Percentiles rank a stretch among this genome's conserved stretches.
Evolutionary conservation across 140 eudicot species (phyloP).

Genomic region (Cichorium intybus): DNA sequence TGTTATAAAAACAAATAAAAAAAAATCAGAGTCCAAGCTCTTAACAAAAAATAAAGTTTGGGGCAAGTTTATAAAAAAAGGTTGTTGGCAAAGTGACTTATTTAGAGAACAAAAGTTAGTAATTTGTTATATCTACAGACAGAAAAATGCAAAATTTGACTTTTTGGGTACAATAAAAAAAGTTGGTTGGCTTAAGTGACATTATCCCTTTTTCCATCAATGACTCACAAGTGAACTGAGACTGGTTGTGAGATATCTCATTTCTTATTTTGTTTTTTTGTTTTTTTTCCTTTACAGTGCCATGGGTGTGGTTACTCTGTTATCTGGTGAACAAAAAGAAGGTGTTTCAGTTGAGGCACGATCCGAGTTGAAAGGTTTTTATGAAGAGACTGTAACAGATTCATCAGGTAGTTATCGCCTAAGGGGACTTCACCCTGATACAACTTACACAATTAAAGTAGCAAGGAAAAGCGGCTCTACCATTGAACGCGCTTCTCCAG

Average conservation of each 20-base stretch:
- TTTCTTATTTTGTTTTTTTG: background rate
- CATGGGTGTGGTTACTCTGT: slow-evolving; percentile 79
- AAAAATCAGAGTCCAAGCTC: no score
- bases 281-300: slow-evolving; percentile 48
- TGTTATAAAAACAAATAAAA: no score
- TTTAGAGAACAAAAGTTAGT: no score
- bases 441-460: slow-evolving; percentile 60
- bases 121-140: no score
- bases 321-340: slow-evolving; percentile 91
- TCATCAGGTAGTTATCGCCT: slow-evolving; percentile 84
- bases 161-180: no score
- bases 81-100: no score
- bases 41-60: no score
- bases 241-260: background rate
- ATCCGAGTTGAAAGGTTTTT: slow-evolving; percentile 79
- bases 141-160: no score
- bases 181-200: no score
- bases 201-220: no score
- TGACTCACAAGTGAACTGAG: no score
- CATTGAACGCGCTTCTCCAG: slow-evolving; percentile 97
- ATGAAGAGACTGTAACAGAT: slow-evolving; percentile 88
- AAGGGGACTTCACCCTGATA: slow-evolving; percentile 90
- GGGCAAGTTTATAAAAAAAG: no score
- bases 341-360: slow-evolving; percentile 93
- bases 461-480: slow-evolving; percentile 57